These are phyloP conservation scores for Pontederia crassipes DNA, from an alignment of 176 grass and related monocot genomes.

Conservation along the genomic window DNA sequence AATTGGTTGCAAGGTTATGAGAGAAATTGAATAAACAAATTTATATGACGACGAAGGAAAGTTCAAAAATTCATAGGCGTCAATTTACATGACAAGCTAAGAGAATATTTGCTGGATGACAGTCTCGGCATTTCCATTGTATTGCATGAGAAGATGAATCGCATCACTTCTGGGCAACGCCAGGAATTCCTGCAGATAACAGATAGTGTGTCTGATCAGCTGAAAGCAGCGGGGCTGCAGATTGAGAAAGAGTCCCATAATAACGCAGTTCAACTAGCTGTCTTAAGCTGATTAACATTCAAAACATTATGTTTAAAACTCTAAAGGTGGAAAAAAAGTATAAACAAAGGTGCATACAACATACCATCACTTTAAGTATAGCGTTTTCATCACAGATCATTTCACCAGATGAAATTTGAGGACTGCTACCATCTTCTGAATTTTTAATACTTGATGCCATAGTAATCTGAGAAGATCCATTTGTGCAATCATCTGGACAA, in stretches of 20 bases:
- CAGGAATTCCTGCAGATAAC: conserved; percentile 61
- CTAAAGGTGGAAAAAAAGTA: neutral
- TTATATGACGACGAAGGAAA: neutral
- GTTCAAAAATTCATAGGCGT: neutral
- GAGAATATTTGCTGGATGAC: conserved; percentile 97
- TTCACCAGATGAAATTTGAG: conserved; percentile 57
- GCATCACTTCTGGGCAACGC: conserved; percentile 87
- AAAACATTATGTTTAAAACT: too few species aligned
- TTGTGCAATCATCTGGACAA: conserved; percentile 46
- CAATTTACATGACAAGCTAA: conserved; percentile 31
- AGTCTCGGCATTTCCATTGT: conserved; percentile 72
- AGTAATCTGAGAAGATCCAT: conserved; percentile 88
- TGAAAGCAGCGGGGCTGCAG: neutral
- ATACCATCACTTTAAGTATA: conserved; percentile 97
- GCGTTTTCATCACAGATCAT: conserved; percentile 62
- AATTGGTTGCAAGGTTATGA: neutral
- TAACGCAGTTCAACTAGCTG: too few species aligned
- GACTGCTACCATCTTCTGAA: conserved; percentile 64
- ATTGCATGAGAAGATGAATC: conserved; percentile 85
- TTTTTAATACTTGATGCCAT: conserved; percentile 78
- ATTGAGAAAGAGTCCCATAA: neutral
- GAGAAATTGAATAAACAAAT: neutral
- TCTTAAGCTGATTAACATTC: too few species aligned
- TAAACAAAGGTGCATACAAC: neutral
- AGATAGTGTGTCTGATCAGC: too few species aligned